Base-by-base conservation (phyloP, 345 rosid genomes). In the Passiflora organensis region DNA sequence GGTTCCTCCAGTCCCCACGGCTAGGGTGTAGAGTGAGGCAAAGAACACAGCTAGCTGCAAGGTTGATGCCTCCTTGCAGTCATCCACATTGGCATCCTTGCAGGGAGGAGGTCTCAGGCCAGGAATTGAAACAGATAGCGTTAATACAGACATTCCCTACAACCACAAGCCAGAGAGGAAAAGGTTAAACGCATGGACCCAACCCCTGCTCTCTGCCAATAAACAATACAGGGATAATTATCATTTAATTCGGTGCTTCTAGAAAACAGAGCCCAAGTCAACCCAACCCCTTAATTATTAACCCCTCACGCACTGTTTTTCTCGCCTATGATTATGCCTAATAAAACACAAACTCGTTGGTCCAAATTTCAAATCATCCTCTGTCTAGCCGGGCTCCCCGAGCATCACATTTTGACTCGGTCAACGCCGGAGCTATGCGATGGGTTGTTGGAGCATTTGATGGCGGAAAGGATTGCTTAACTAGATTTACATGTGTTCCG, bases 1-100 rank as follows among this genome's bases (percentile, higher is more conserved):
- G 17, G 99, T 88, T 13, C 99, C 96, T 0, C 99, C 96, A 0
- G 87, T 93, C 12, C 95, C 99, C 0, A 84, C 13, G 0, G 95
- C 87, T 32, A 93, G 73, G 0, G 72, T 84, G 70, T 93, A 89
- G 32, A 93, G 80, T 13, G 91, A 89, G 18, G 83, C 91, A 37
- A 75, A 84, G 70, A 84, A 93, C 1, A 86, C 67, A 0, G 69
- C 89, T 47, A 86, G 45, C 14, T 84, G 89, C 38, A 86, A 39
- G 0, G 79, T 58, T 2, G 97, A 84, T 12, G 86, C 80, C 15
- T 79, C 53, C 45, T 76, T 50, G 69, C 99, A 93, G 51, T 68
- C 51, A 0, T 68, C 70, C n/a, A 46, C 12, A 4, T 68, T 66
- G 11, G 72, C 17, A 0, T 63, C 42, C 0, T 64, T 58, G 72